Evolutionary conservation across 2,329 filamentous ascomycete genomes (phyloP).

Genomic region (Hypoxylon sp.): DNA sequence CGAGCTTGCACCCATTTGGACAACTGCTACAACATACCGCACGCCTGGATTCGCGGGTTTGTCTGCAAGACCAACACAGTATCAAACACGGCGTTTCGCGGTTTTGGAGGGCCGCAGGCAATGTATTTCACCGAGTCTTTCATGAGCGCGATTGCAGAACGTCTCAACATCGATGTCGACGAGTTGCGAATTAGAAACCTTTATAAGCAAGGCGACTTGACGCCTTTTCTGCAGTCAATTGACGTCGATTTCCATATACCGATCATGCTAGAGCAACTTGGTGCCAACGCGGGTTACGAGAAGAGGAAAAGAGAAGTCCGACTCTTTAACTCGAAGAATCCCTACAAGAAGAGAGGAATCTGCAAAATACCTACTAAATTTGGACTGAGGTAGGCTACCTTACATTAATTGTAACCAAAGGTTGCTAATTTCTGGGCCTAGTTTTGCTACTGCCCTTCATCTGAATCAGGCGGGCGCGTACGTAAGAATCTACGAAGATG

Average conservation of each 20-base stretch:
- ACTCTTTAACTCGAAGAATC: slow-evolving; percentile 84
- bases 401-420: too few relatives aligned
- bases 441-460: slow-evolving; percentile 86
- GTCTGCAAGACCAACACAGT: slow-evolving; percentile 95
- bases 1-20: slow-evolving; percentile 88
- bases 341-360: slow-evolving; percentile 91
- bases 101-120: slow-evolving; percentile 94
- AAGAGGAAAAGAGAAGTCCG: slow-evolving; percentile 76
- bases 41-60: slow-evolving; percentile 84
- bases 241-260: slow-evolving; percentile 90
- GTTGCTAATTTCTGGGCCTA: slow-evolving; percentile 16
- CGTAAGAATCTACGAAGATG: slow-evolving; percentile 96
- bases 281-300: slow-evolving; percentile 79
- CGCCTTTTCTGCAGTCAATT: slow-evolving; percentile 89
- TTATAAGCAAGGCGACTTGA: slow-evolving; percentile 81
- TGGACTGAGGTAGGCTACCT: slow-evolving; percentile 76
- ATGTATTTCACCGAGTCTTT: slow-evolving; percentile 91
- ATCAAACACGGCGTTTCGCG: slow-evolving; percentile 95
- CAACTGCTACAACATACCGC: slow-evolving; percentile 89
- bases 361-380: slow-evolving; percentile 95
- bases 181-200: slow-evolving; percentile 86
- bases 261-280: slow-evolving; percentile 90
- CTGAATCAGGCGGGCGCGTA: slow-evolving; percentile 94
- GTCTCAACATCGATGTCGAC: slow-evolving; percentile 84
- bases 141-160: slow-evolving; percentile 90